phyloP scores from a whole-genome alignment of 2,329 filamentous ascomycete species.

The Clarireedia paspali region DNA sequence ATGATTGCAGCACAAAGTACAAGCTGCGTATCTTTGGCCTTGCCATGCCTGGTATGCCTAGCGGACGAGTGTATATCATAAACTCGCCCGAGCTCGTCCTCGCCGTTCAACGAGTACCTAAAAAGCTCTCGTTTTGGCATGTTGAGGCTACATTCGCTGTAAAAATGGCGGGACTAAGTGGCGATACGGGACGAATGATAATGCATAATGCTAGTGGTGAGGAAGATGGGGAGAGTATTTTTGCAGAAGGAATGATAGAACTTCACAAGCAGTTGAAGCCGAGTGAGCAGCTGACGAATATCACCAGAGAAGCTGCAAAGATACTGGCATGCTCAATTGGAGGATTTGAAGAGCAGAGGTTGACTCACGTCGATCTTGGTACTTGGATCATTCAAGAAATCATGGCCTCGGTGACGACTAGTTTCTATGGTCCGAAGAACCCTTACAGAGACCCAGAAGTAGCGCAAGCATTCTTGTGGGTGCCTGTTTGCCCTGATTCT shows the following conservation, averaged over 20 bases:
- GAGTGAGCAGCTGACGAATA: background rate
- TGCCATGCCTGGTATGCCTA: constrained; percentile 1
- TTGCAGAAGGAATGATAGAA: background rate
- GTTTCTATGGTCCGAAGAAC: background rate
- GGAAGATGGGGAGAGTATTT: background rate
- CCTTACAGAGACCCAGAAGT: background rate
- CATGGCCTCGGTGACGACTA: background rate
- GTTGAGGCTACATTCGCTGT: background rate
- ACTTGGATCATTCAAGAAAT: background rate
- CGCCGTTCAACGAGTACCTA: background rate
- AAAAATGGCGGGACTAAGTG: background rate
- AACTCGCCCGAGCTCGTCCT: background rate
- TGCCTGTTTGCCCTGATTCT: background rate
- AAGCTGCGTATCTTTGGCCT: background rate
- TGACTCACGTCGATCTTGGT: background rate
- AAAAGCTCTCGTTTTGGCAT: background rate
- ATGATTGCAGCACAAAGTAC: background rate
- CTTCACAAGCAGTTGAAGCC: background rate
- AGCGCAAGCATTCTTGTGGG: background rate
- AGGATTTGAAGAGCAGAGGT: background rate
- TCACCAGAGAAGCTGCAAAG: background rate
- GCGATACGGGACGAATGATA: background rate
- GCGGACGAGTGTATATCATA: background rate
- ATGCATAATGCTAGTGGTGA: background rate
- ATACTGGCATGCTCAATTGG: background rate